Percentiles rank a stretch among this genome's conserved stretches.
Conservation (phyloP, 1,139 yeast species). For the Candida mesenterica region DNA sequence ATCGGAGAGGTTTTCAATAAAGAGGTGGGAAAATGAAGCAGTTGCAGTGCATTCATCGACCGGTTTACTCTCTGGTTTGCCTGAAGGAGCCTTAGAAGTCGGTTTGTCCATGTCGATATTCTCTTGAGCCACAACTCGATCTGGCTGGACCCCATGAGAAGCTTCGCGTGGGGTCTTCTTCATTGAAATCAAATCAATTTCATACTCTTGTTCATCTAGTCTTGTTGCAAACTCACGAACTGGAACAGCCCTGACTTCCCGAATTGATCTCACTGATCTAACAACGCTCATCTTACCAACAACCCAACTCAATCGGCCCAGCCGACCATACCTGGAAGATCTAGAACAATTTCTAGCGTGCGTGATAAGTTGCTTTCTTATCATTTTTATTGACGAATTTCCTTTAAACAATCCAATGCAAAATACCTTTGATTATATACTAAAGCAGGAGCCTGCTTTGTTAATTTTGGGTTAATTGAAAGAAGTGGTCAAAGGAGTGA, state of each 20-base stretch:
- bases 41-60: too few relatives aligned
- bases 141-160: neutral
- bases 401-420: too few relatives aligned
- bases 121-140: neutral
- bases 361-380: neutral
- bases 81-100: neutral
- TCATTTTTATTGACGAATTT: too few relatives aligned
- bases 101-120: neutral
- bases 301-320: neutral
- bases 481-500: too few relatives aligned
- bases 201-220: constrained; percentile 22
- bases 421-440: too few relatives aligned
- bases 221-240: constrained; percentile 2
- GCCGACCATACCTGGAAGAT: neutral
- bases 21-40: neutral
- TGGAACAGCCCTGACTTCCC: too few relatives aligned
- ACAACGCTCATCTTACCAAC: neutral
- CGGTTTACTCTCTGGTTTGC: neutral
- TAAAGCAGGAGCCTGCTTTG: too few relatives aligned
- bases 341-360: neutral
- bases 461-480: too few relatives aligned
- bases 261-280: too few relatives aligned
- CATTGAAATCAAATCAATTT: constrained; percentile 37
- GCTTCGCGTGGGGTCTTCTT: constrained; percentile 18
- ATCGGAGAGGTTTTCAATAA: constrained; percentile 5